Base-by-base conservation (phyloP, 352 stramenopile genomes). In the Phytophthora nicotianae region DNA sequence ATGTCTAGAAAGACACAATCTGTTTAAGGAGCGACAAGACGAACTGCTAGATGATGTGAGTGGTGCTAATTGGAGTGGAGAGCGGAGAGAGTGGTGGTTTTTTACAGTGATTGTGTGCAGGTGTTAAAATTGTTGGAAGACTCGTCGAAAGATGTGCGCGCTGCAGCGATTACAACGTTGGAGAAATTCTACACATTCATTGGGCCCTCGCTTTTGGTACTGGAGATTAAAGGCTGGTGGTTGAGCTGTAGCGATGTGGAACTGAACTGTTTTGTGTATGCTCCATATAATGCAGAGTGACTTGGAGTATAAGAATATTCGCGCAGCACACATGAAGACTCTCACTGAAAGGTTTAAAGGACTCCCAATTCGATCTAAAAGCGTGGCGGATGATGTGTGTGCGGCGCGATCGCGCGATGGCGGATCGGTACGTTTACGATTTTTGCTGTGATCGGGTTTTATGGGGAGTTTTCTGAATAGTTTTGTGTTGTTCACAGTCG, bases 91-190 rank as follows among this genome's bases (percentile, higher is more conserved):
- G 45, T 7, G 8, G 21, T n/a, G 10, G 23, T 13, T 47, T 48
- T 16, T 67, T 5, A 53, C 20, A 10, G 29, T 60, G 47, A 43
- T 58, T 41, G 32, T 62, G 17, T 51, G 21, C 19, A 89, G 80
- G 76, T 87, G 29, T 57, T 95, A 20, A 73, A 75, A 20, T 50
- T 92, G 8, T 63, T 95, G 0, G 83, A 94, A 65, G 87, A 95
- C 57, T 91, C 87, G 26, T 76, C 85, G 0, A 95, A 95, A 52
- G 83, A 95, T 74, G 87, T 95, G 53, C 85, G 87, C 14, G 69
- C 92, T n/a, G 66, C 85, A 2, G 80, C 80, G 5, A 82, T 95
- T 40, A 69, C 65, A 13, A 73, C 81, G 5, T 57, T 95, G n/a
- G 81, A 88, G 47, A 81, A 81, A 23, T 86, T 95, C 53, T 95